Evolutionary conservation across 2,329 filamentous ascomycete species (phyloP).

Genomic region (Knoxdaviesia proteae): DNA sequence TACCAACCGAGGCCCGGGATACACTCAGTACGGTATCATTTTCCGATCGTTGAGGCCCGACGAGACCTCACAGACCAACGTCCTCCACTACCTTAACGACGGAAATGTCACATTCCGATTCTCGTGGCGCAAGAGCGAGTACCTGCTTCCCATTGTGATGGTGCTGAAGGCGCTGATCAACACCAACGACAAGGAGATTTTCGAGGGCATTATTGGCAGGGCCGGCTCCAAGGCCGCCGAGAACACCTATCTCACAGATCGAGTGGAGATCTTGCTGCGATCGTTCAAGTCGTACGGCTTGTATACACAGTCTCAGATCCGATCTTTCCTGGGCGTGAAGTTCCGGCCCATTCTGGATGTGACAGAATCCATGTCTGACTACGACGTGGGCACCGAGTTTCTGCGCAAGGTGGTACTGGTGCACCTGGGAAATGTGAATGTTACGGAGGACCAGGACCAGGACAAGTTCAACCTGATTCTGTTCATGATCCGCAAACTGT

Average conservation of each 20-base stretch:
- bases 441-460: constrained; percentile 62
- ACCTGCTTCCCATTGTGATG: constrained; percentile 91
- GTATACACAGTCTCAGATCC: constrained; percentile 62
- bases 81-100: constrained; percentile 85
- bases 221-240: constrained; percentile 55
- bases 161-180: constrained; percentile 85
- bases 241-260: constrained; percentile 87
- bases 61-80: constrained; percentile 93
- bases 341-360: constrained; percentile 78
- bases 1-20: constrained; percentile 64
- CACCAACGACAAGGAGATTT: constrained; percentile 92
- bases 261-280: constrained; percentile 74
- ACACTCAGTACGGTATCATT: constrained; percentile 78
- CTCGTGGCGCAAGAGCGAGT: constrained; percentile 95
- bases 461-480: constrained; percentile 90
- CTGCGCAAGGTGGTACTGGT: constrained; percentile 76
- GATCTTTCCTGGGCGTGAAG: constrained; percentile 73
- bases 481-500: constrained; percentile 93
- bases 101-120: constrained; percentile 95
- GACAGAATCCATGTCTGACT: constrained; percentile 63
- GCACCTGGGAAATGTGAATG: constrained; percentile 69
- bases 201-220: constrained; percentile 72
- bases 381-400: constrained; percentile 82
- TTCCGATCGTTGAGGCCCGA: constrained; percentile 87
- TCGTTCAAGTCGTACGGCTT: constrained; percentile 84